Base-by-base conservation (phyloP, 768 basidiomycete genomes). In the Termitomyces sp. region DNA sequence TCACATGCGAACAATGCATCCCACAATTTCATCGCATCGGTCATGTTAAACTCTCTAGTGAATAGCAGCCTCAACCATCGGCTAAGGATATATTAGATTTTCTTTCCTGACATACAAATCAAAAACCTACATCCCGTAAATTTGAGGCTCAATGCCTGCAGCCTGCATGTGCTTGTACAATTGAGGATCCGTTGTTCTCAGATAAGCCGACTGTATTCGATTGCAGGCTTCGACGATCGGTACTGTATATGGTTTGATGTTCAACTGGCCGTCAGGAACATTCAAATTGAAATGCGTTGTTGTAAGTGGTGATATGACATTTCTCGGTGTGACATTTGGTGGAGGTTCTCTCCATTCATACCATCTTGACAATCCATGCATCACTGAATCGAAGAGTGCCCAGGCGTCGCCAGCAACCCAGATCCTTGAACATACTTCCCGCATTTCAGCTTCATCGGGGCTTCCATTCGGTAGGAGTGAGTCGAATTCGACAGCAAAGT, bases 41-140 rank as follows among this genome's bases (percentile, higher is more conserved):
- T 63, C 76, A 98, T 82, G 38, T 76, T 80, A 61, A 98, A 89
- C 69, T 99, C 97, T 44, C 97, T 81, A 4, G 94, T 95, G 70
- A 98, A 98, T 6, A 99, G 75, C 16, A 98, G 74, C 33, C 97
- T 81, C 10, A 98, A 75, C 94, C 95, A 98, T 29, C 97, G 94
- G 55, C 93, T 95, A 58, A 25, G 18, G 22, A 47, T 49, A 16
- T 32, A 15, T 64, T 20, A 63, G 45, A 27, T 25, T 44, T 4
- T 9, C 29, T 18, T 38, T 36, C 20, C 3, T 49, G 25, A 45
- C 22, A 29, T 56, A 50, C 12, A 7, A 11, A 15, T 23, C 51
- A 38, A 56, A 31, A 11, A 73, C 91, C 68, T 70, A 94, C 89
- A 98, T 94, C 53, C 92, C 94, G 72, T 94, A 99, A 18, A 98